Base-by-base conservation (phyloP, 495 filamentous ascomycete genomes). In the Opeltia flavorubescens region DNA sequence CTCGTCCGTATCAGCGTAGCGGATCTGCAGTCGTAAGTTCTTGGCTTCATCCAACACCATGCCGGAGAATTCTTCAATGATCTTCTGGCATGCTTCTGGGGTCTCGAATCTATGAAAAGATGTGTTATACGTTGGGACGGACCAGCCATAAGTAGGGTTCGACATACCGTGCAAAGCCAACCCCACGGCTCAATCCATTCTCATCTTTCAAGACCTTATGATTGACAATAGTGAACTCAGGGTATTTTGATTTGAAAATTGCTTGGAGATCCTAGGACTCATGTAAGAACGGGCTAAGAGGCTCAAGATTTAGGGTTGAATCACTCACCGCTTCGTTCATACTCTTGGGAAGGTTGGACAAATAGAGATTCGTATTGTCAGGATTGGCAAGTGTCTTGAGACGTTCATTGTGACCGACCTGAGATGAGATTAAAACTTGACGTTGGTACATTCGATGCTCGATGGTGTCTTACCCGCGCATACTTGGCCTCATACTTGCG, bases 111-210 rank as follows among this genome's bases (percentile, higher is more conserved):
- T 93, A 21, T 12, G 13, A 50, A 25, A 3, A 26, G 1, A 26
- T 45, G n/a, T n/a, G n/a, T n/a, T n/a, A n/a, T n/a, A n/a, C n/a
- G n/a, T n/a, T n/a, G n/a, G n/a, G n/a, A n/a, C 1, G 23, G 20
- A 28, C 13, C 23, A 23, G 11, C 4, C 1, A 30, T 17, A 12
- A 5, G 4, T 73, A 62, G n/a, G n/a, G n/a, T n/a, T n/a, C n/a
- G n/a, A n/a, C n/a, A n/a, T 64, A 95, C 89, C 89, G 78, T 59
- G 91, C 93, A 66, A 99, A 99, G 23, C 91, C 91, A 50, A 96
- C 91, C 59, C 93, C 89, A 58, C 91, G 89, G 63, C 89, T 94
- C 48, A 88, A 81, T 45, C 87, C 91, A 52, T 85, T 80, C 50
- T 75, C 74, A 61, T 95, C 87, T 40, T 88, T 84, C 48, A 94